phyloP scores from a whole-genome alignment of 345 rosid genomes.

The Melaleuca quinquenervia region DNA sequence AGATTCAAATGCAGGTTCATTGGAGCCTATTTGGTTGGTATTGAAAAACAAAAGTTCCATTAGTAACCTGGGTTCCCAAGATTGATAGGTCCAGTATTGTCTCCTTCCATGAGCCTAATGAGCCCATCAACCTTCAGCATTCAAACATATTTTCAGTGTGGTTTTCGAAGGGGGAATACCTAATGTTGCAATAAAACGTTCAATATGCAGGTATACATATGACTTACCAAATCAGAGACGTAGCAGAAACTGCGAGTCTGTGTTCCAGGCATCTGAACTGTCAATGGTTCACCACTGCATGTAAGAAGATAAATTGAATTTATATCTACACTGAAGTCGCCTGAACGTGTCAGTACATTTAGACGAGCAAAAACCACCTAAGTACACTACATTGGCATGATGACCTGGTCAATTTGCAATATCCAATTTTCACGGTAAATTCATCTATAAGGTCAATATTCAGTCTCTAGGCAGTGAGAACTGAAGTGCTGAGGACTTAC shows the following conservation, averaged over 20 bases:
- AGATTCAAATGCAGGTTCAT: not conserved
- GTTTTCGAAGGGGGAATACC: not conserved
- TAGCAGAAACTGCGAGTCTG: conserved; percentile 98
- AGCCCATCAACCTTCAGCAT: conserved; percentile 74
- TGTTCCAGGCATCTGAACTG: conserved; percentile 92
- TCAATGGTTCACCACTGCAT: conserved; percentile 74
- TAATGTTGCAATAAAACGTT: not conserved
- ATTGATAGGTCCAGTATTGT: conserved; percentile 92
- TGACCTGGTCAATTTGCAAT: not conserved
- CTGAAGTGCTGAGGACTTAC: conserved; percentile 16
- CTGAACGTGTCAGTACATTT: not conserved
- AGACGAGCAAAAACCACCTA: not conserved
- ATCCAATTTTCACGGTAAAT: not conserved
- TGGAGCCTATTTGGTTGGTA: not conserved
- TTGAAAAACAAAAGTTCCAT: not conserved
- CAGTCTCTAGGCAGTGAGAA: not conserved
- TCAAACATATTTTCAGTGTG: not conserved
- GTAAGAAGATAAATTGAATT: not conserved
- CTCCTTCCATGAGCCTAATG: conserved; percentile 92
- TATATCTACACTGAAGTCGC: not conserved
- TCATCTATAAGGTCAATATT: not conserved
- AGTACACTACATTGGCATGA: not conserved
- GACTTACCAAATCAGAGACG: conserved; percentile 83
- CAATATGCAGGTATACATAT: not conserved
- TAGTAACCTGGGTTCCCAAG: conserved; percentile 86